These are phyloP conservation scores for Posidonia australis DNA, from an alignment of 106 monocot genomes.

Conservation along the genomic window DNA sequence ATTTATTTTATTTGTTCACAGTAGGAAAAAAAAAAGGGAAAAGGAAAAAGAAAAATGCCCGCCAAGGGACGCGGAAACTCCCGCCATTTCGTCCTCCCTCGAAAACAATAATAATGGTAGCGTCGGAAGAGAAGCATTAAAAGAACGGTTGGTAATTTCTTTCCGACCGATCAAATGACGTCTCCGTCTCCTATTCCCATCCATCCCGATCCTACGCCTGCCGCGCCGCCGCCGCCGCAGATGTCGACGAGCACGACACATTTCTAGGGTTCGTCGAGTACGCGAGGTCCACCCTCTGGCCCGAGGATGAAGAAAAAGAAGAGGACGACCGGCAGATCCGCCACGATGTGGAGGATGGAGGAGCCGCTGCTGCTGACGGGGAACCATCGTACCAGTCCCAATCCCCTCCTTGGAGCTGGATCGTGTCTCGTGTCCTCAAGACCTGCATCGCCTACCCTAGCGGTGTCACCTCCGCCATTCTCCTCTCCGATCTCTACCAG, in stretches of 20 bases:
- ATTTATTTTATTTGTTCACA: too few species aligned
- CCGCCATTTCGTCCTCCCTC: too few species aligned
- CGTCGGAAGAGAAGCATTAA: too few species aligned
- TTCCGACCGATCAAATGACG: neutral
- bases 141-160: too few species aligned
- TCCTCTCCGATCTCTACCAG: conserved; percentile 92
- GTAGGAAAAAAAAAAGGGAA: too few species aligned
- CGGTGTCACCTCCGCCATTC: conserved; percentile 80
- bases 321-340: too few species aligned
- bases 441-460: conserved; percentile 82
- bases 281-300: conserved; percentile 47
- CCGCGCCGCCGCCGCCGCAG: neutral
- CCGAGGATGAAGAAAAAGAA: conserved; percentile 11
- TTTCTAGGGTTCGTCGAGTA: conserved; percentile 69
- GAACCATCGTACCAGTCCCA: neutral
- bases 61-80: too few species aligned
- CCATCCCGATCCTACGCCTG: neutral
- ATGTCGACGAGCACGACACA: conserved; percentile 19
- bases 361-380: conserved; percentile 5
- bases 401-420: conserved; percentile 73
- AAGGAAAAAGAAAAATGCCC: too few species aligned
- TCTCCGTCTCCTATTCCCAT: neutral
- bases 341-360: conserved; percentile 12
- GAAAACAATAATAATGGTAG: too few species aligned
- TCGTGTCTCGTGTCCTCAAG: conserved; percentile 62